phyloP scores from a whole-genome alignment of 306 rosid species.

The Mimosa pudica region DNA sequence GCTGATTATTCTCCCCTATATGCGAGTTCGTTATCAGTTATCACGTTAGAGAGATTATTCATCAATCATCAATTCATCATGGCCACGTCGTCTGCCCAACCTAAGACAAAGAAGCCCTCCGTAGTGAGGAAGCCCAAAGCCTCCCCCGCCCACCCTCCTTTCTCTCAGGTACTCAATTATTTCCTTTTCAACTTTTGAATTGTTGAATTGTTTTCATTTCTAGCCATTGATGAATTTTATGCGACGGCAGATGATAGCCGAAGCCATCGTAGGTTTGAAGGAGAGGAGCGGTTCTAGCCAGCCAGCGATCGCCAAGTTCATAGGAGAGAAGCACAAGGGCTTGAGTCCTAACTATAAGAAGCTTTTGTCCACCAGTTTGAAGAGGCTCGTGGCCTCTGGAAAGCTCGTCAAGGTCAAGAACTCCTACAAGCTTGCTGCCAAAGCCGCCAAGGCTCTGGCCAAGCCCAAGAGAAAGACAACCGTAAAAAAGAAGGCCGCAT shows the following conservation, averaged over 20 bases:
- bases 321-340: slow-evolving; percentile 74
- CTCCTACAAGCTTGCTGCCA: slow-evolving; percentile 66
- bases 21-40: neutral
- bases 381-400: slow-evolving; percentile 69
- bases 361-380: slow-evolving; percentile 65
- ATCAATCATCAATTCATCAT: neutral
- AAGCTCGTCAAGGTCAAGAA: slow-evolving; percentile 73
- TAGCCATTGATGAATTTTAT: no score
- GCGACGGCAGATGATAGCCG: slow-evolving; percentile 67
- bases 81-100: slow-evolving; percentile 20
- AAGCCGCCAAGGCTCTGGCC: slow-evolving; percentile 27
- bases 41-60: no score
- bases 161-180: slow-evolving; percentile 58
- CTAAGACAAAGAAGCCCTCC: slow-evolving; percentile 40
- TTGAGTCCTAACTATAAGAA: slow-evolving; percentile 68
- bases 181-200: neutral
- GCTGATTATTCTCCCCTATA: no score
- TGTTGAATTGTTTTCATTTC: neutral
- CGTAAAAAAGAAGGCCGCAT: neutral
- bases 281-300: slow-evolving; percentile 95
- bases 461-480: slow-evolving; percentile 39
- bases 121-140: slow-evolving; percentile 37
- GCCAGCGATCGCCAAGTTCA: slow-evolving; percentile 75
- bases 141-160: slow-evolving; percentile 56
- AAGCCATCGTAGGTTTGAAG: slow-evolving; percentile 67